Percentiles rank a stretch among this genome's conserved stretches.
These are phyloP conservation scores for Chytriomyces hyalinus DNA, from an alignment of 192 early-diverging fungal species.

Conservation along the genomic window DNA sequence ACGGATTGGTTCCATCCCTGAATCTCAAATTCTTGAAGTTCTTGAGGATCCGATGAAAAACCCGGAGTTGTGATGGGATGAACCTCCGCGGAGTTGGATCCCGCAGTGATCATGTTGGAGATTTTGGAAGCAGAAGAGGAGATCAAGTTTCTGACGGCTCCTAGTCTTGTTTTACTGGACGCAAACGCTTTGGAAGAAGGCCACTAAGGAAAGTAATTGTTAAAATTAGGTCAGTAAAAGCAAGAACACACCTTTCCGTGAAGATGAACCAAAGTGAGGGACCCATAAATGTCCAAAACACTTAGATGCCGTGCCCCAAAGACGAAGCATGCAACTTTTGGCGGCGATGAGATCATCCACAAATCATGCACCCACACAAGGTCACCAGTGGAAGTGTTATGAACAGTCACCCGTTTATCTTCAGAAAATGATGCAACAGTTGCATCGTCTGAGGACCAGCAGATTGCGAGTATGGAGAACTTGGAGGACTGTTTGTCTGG, in stretches of 20 bases:
- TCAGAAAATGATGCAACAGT: constrained; percentile 30
- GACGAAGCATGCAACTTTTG: constrained; percentile 35
- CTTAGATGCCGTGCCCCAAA: constrained; percentile 33
- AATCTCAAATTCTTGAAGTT: constrained; percentile 12
- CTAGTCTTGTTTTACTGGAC: constrained; percentile 23
- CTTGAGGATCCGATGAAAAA: constrained; percentile 5
- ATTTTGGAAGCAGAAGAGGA: constrained; percentile 24
- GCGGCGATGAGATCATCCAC: constrained; percentile 35
- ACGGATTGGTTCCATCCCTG: constrained; percentile 19
- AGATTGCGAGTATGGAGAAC: constrained; percentile 14
- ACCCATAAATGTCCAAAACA: constrained; percentile 31
- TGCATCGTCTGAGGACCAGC: constrained; percentile 35
- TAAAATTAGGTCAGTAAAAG: constrained; percentile 1
- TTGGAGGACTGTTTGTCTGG: background rate
- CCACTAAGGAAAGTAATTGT: constrained; percentile 18
- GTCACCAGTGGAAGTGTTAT: constrained; percentile 32
- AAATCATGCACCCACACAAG: constrained; percentile 39
- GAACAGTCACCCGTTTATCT: constrained; percentile 35
- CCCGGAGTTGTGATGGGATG: constrained; percentile 23
- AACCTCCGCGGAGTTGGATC: background rate
- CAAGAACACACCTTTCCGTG: constrained; percentile 29
- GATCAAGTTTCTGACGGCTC: constrained; percentile 15
- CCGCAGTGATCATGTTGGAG: constrained; percentile 3
- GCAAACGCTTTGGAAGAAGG: constrained; percentile 20
- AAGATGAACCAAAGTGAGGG: constrained; percentile 28